Conservation (phyloP, 208 protist species). For the Leishmania aethiopica region DNA sequence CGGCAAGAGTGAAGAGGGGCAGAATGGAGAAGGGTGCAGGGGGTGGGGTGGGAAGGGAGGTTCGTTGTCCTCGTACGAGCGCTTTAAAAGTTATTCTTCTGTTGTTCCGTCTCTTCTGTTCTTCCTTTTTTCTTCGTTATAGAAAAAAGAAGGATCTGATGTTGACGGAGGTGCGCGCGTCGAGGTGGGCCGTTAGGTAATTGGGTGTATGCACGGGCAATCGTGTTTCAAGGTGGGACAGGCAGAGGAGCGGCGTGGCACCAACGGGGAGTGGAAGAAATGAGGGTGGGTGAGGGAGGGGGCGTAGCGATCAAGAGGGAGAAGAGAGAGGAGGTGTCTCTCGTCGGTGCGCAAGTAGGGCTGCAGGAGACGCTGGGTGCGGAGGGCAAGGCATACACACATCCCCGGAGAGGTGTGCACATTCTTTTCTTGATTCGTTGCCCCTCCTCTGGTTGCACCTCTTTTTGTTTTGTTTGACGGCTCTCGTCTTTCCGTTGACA, state of each 20-base stretch:
- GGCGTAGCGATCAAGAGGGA: neutral
- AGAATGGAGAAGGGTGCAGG: too few relatives aligned
- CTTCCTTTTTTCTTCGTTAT: neutral
- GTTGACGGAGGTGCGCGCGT: neutral
- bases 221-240: neutral
- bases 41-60: neutral
- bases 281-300: neutral
- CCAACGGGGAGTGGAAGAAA: neutral
- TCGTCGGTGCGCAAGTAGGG: too few relatives aligned
- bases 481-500: neutral
- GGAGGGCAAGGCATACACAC: neutral
- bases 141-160: neutral
- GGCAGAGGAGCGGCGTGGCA: neutral
- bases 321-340: neutral
- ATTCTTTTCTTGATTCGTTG: neutral
- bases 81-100: neutral
- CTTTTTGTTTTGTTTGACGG: neutral
- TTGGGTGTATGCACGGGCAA: neutral
- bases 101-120: neutral
- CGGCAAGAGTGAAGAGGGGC: neutral
- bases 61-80: neutral
- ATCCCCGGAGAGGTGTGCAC: neutral
- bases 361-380: too few relatives aligned
- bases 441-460: neutral
- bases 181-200: neutral